Conservation (phyloP, 2,329 filamentous ascomycete species). For the Venturia effusa region DNA sequence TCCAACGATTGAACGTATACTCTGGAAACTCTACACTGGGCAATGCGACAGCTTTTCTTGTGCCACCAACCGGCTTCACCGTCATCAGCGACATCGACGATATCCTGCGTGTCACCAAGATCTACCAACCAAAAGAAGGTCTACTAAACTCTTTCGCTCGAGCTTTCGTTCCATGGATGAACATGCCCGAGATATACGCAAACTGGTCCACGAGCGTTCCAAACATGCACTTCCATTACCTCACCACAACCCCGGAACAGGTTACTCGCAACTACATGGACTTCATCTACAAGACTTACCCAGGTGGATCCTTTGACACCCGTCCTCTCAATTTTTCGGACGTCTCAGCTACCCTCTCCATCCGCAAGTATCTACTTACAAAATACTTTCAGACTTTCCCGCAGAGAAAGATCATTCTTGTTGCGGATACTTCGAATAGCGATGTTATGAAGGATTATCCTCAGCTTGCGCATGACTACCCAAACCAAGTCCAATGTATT, state of each 20-base stretch:
- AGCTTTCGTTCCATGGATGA: conserved; percentile 60
- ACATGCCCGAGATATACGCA: conserved; percentile 70
- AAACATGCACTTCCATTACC: conserved; percentile 68
- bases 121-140: conserved; percentile 64
- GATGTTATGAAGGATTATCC: conserved; percentile 61
- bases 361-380: conserved; percentile 58
- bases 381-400: conserved; percentile 69
- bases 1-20: conserved; percentile 61
- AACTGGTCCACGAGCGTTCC: conserved; percentile 60
- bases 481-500: conserved; percentile 65
- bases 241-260: conserved; percentile 72
- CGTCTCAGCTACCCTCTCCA: conserved; percentile 56
- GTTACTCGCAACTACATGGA: conserved; percentile 69
- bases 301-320: conserved; percentile 66
- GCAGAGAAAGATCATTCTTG: conserved; percentile 60
- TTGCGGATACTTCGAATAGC: conserved; percentile 66
- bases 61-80: conserved; percentile 59
- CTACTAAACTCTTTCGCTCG: conserved; percentile 67
- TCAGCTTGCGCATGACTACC: conserved; percentile 52
- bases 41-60: conserved; percentile 67
- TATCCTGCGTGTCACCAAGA: conserved; percentile 70
- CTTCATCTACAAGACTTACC: conserved; percentile 68
- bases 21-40: conserved; percentile 53
- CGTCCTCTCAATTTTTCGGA: conserved; percentile 73
- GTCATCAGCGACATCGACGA: conserved; percentile 72